These are phyloP conservation scores for Malus hybrid DNA, from an alignment of 331 rosid species.

Conservation along the genomic window DNA sequence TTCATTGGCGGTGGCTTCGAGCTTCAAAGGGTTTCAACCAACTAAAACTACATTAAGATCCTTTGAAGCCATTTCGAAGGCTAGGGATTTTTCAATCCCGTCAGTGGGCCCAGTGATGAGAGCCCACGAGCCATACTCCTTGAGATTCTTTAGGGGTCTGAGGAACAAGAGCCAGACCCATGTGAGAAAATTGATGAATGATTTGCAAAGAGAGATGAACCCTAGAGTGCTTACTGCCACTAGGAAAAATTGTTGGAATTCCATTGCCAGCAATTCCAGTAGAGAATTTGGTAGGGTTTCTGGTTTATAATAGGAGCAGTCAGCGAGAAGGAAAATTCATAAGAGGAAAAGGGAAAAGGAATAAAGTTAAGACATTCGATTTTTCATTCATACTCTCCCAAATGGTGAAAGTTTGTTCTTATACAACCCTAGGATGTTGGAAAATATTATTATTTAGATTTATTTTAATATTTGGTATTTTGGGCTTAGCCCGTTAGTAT, in stretches of 20 bases:
- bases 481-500: no score
- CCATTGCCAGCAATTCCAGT: background rate
- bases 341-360: no score
- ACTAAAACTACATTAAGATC: conserved; percentile 19
- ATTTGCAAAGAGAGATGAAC: background rate
- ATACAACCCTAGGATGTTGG: no score
- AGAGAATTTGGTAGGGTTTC: background rate
- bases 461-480: no score
- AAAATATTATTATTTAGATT: no score
- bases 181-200: background rate
- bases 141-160: conserved; percentile 20
- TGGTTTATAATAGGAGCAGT: no score
- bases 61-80: conserved; percentile 21
- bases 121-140: conserved; percentile 23
- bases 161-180: conserved; percentile 19
- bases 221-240: background rate
- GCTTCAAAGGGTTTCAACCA: conserved; percentile 16
- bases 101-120: conserved; percentile 22
- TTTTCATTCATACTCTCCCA: no score
- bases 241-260: background rate
- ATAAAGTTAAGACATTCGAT: no score
- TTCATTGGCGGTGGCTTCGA: conserved; percentile 6
- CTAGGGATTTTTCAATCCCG: conserved; percentile 28
- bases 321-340: no score
- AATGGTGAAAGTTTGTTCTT: no score